Evolutionary conservation across 257 asterid species (phyloP).

Genomic region (Gardenia jasminoides): DNA sequence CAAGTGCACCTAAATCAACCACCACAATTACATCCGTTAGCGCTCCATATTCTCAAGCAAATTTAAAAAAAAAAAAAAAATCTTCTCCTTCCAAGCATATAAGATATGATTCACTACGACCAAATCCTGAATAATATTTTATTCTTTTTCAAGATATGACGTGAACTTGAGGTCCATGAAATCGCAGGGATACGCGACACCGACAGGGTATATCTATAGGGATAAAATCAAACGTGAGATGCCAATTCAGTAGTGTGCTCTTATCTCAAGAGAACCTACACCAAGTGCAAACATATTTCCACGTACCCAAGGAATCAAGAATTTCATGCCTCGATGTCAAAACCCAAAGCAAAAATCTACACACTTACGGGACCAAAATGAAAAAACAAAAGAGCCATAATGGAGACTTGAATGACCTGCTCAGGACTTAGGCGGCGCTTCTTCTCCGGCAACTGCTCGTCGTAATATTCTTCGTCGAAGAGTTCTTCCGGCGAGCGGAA

Average conservation of each 20-base stretch:
- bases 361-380: neutral
- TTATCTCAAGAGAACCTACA: conserved; percentile 10
- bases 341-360: neutral
- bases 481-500: conserved; percentile 70
- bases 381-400: neutral
- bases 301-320: neutral
- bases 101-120: neutral
- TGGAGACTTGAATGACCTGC: conserved; percentile 49
- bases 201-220: neutral
- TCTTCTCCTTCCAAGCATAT: neutral
- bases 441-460: conserved; percentile 92
- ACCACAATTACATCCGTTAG: neutral
- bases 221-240: conserved; percentile 6
- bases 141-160: neutral
- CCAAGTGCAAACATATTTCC: neutral
- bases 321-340: neutral
- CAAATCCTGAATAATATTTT: neutral
- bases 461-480: conserved; percentile 85
- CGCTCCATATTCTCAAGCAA: neutral
- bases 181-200: conserved; percentile 9
- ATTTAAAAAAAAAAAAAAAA: neutral
- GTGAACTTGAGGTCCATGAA: neutral
- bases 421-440: conserved; percentile 94
- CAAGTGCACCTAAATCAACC: conserved; percentile 64
- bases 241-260: neutral